These are phyloP conservation scores for Balakata baccata DNA, from an alignment of 345 rosid genomes.

Conservation along the genomic window DNA sequence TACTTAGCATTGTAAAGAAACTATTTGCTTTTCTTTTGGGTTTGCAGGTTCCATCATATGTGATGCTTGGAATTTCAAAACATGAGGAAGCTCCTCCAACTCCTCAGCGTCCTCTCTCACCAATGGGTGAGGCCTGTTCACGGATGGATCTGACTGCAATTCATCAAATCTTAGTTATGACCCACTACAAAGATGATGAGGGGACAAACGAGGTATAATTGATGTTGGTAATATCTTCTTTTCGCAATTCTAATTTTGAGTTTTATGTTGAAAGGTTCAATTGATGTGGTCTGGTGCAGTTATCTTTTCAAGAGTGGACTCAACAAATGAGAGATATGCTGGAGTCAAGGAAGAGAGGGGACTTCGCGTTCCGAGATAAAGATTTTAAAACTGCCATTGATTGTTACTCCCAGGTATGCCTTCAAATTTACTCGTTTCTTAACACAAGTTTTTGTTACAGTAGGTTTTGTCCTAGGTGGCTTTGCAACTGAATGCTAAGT, in stretches of 20 bases:
- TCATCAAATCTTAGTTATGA: slow-evolving; percentile 78
- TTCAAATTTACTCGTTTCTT: background rate
- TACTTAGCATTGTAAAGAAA: background rate
- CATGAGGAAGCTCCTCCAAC: slow-evolving; percentile 65
- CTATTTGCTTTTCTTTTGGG: slow-evolving; percentile 1
- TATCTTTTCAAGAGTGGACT: slow-evolving; percentile 98
- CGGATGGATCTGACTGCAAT: slow-evolving; percentile 95
- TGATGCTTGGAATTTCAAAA: slow-evolving; percentile 79
- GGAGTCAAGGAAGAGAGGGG: slow-evolving; percentile 91
- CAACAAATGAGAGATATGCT: slow-evolving; percentile 97
- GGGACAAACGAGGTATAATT: slow-evolving; percentile 81
- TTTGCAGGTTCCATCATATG: slow-evolving; percentile 78
- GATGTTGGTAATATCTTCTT: background rate
- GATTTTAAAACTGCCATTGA: slow-evolving; percentile 90
- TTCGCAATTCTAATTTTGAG: background rate
- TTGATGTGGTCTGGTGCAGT: slow-evolving; percentile 41
- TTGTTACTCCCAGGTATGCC: slow-evolving; percentile 84
- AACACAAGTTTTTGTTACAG: too few species aligned
- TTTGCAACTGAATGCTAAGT: too few species aligned
- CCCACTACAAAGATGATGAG: slow-evolving; percentile 95
- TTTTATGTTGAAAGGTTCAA: slow-evolving; percentile 20
- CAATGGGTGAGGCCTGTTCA: slow-evolving; percentile 94
- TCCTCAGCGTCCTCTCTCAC: slow-evolving; percentile 70
- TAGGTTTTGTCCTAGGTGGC: too few species aligned
- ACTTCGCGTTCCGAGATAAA: slow-evolving; percentile 86